Base-by-base conservation (phyloP, 306 rosid species). In the Dryas octopetala region DNA sequence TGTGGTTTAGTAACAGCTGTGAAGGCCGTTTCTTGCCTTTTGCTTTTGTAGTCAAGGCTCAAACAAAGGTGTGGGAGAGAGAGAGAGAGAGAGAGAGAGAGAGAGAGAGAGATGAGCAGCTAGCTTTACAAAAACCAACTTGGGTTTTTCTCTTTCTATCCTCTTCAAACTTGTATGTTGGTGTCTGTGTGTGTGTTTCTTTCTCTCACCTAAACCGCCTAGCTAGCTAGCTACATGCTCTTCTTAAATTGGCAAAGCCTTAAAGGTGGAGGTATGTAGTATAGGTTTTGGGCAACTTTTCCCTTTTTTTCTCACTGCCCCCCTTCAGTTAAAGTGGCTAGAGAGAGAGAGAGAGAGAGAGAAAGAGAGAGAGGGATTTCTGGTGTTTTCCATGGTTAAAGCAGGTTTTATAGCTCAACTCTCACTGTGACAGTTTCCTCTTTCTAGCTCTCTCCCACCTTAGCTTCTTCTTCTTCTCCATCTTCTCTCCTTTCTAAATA, bases 21-120 rank as follows among this genome's bases (percentile, higher is more conserved):
- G 88, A 78, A 71, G 82, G 86, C 89, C 81, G 91, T 88, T 90
- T 88, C 85, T 68, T 86, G 76, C 83, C 91, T 93, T 90, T 92
- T 76, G 86, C 97, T 93, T 91, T 91, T 78, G 83, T 88, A 89
- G 98, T 93, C 93, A 91, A 91, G 95, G 71, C 82, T 78, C 85
- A 75, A 85, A 82, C 84, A 90, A 91, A 88, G 87, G 95, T 73
- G 84, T 45, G 80, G 11, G 62, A 59, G 81, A 74, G 38, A 1
- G 38, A 32, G 79, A 32, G 79, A 72, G 86, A 65, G 74, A 63
- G 58, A 60, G 57, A 59, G 81, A 74, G 32, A 28, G 32, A 28
- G 79, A 72, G 86, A 65, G 74, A 63, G 58, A 60, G 57, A 52
- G 52, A 74, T 40, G 57, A 26, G 48, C 52, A 64, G 73, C 66